Base-by-base conservation (phyloP, 2,329 filamentous ascomycete genomes). In the Onygenales sp. region DNA sequence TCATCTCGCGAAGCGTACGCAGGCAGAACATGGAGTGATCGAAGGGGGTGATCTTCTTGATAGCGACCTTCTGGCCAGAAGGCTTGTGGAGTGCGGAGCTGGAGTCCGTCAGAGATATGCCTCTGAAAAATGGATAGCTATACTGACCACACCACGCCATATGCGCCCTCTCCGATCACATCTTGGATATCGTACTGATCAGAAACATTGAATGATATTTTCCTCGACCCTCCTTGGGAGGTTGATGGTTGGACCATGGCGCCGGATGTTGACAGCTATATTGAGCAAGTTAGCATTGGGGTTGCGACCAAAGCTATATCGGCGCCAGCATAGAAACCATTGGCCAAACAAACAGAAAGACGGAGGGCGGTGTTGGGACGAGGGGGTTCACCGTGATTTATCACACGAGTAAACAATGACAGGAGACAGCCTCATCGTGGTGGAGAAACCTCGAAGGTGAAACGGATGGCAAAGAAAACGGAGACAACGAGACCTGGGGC, bases 181-280 rank as follows among this genome's bases (percentile, higher is more conserved):
- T 98, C 93, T 72, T 97, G 92, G 61, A 98, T 98, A 68, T 98
- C 93, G 70, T 98, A 98, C 73, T 98, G 93, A 73, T 98, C 93
- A 67, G 91, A 96, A 59, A 98, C 93, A 69, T 98, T 98, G 84
- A 98, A 98, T 54, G 91, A 97, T 71, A 98, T 98, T 82, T 97
- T 98, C 70, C 93, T 76, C 57, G 82, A 84, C 60, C 80, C 79
- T 67, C 74, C 76, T 52, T 69, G 82, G 64, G 72, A 69, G 56
- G 72, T 64, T 46, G 63, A 62, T 61, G 69, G 72, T 58, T 75
- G 70, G 56, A 69, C 71, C 73, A 75, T 75, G 27, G 44, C 61
- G 56, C 8, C 43, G 33, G 14, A 31, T 43, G 36, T 54, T 33
- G 39, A 51, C 11, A 31, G 27, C 49, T 51, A 36, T 21, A 44